phyloP scores from a whole-genome alignment of 345 rosid species.

The Rhodomyrtus tomentosa region DNA sequence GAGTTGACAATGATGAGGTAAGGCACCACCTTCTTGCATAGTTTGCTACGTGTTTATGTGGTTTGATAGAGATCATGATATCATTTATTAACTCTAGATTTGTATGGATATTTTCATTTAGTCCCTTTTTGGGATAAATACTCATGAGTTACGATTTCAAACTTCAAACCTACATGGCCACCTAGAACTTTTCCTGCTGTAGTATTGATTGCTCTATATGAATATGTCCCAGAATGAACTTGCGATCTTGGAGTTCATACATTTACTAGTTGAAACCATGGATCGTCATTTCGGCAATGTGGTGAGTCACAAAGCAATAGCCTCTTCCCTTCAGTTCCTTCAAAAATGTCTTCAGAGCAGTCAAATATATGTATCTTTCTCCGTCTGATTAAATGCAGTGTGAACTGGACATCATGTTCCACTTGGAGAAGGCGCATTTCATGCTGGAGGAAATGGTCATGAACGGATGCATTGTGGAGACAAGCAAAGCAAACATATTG shows the following conservation, averaged over 20 bases:
- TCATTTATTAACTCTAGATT: background rate
- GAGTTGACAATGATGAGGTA: constrained; percentile 94
- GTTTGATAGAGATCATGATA: background rate
- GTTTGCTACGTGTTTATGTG: background rate
- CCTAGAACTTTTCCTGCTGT: background rate
- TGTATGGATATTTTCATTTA: background rate
- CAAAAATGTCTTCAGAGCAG: background rate
- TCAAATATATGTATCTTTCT: background rate
- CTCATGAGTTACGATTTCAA: background rate
- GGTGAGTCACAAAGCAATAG: constrained; percentile 27
- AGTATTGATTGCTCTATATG: background rate
- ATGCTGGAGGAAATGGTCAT: constrained; percentile 98
- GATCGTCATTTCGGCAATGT: constrained; percentile 97
- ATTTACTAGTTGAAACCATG: constrained; percentile 94
- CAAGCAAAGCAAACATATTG: constrained; percentile 79
- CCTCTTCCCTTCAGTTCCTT: background rate
- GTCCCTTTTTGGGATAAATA: background rate
- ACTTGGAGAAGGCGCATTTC: constrained; percentile 97
- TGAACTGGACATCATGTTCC: constrained; percentile 98
- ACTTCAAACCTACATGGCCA: background rate
- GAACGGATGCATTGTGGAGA: constrained; percentile 92
- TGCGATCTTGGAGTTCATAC: constrained; percentile 91
- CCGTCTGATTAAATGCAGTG: constrained; percentile 29
- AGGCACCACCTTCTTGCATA: constrained; percentile 1
- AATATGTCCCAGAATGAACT: constrained; percentile 56